Evolutionary conservation across 2,329 filamentous ascomycete species (phyloP).

Genomic region (Colletotrichum karsti): DNA sequence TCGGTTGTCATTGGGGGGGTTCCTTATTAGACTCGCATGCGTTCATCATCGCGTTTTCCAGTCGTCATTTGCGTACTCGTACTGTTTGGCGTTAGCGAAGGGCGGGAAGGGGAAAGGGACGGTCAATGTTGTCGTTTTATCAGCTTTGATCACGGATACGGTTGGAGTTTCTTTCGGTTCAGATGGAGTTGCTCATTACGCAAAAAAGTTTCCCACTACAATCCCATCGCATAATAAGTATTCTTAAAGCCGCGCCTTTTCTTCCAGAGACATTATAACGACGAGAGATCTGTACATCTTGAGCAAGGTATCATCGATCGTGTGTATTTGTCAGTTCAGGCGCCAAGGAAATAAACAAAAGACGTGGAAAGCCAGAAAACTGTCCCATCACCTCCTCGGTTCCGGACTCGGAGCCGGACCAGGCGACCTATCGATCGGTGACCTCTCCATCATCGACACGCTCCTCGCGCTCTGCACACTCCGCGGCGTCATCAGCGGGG

Average conservation of each 20-base stretch:
- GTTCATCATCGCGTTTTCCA: background rate
- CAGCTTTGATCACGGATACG: background rate
- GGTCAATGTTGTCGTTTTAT: background rate
- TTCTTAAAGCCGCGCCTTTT: background rate
- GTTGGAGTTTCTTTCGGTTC: background rate
- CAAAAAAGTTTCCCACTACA: background rate
- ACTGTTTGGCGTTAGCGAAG: constrained; percentile 24
- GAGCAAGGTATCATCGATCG: background rate
- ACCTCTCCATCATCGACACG: constrained; percentile 16
- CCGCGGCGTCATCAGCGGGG: constrained; percentile 11
- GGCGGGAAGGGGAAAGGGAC: constrained; percentile 11
- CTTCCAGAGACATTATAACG: background rate
- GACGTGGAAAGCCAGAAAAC: background rate
- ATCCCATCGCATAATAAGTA: constrained; percentile 14
- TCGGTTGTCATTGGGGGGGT: constrained; percentile 23
- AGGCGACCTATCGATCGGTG: background rate
- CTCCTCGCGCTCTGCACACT: constrained; percentile 8
- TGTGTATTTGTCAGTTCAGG: background rate
- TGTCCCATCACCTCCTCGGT: background rate
- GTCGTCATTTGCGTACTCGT: constrained; percentile 13
- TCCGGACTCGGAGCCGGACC: background rate
- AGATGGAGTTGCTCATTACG: background rate
- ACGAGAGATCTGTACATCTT: background rate
- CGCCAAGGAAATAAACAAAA: background rate
- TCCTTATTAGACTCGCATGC: constrained; percentile 3